phyloP scores from a whole-genome alignment of 768 basidiomycete genomes.

The Infundibulicybe gibba region DNA sequence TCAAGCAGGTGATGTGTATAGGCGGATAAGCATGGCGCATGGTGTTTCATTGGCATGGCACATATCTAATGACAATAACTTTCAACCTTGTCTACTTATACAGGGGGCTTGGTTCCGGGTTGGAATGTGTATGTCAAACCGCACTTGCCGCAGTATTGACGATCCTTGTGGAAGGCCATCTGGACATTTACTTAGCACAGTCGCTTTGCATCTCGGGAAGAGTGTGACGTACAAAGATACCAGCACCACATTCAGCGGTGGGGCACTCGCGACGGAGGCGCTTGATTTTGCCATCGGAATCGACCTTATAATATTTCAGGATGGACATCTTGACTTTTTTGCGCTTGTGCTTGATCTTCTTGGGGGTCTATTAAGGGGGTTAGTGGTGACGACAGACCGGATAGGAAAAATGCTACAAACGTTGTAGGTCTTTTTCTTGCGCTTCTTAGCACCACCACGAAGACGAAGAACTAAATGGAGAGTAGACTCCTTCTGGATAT shows the following conservation, averaged over 20 bases:
- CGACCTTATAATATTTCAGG: constrained; percentile 99
- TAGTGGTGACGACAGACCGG: not conserved
- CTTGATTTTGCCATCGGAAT: constrained; percentile 99
- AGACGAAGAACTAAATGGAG: constrained; percentile 97
- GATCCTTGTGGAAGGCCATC: constrained; percentile 99
- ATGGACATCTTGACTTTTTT: constrained; percentile 99
- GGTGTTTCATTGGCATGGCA: no score
- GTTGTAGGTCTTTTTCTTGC: constrained; percentile 99
- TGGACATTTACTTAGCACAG: constrained; percentile 27
- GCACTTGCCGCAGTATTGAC: constrained; percentile 97
- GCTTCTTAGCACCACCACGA: constrained; percentile 99
- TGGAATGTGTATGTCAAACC: constrained; percentile 84
- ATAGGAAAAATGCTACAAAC: constrained; percentile 37
- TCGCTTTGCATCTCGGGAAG: not conserved
- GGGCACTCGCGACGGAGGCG: constrained; percentile 97
- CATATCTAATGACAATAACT: no score
- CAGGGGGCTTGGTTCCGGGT: constrained; percentile 76
- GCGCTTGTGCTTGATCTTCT: constrained; percentile 99
- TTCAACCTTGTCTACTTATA: constrained; percentile 30
- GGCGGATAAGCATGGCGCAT: no score
- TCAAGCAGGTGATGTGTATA: no score
- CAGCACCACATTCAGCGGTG: constrained; percentile 77
- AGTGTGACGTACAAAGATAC: constrained; percentile 69
- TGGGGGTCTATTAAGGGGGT: constrained; percentile 67
- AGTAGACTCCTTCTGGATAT: constrained; percentile 99